Conservation (phyloP, 306 rosid genomes). For the Malus fusca region DNA sequence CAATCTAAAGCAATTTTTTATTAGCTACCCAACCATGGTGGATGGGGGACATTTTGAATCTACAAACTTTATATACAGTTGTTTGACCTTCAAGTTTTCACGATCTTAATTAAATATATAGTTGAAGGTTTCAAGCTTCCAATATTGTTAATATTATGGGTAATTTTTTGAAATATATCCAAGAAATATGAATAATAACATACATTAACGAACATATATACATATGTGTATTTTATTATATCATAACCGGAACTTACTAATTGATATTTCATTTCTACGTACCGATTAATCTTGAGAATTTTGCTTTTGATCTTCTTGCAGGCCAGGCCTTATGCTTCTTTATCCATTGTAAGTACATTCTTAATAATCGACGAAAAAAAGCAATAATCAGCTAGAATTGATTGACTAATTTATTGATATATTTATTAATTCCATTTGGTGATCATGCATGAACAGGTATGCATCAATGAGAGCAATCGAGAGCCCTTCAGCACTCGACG, state of each 20-base stretch:
- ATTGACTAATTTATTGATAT: background rate
- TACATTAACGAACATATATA: too few species aligned
- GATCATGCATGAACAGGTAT: conserved; percentile 36
- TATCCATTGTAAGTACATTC: conserved; percentile 75
- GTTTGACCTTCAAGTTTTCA: too few species aligned
- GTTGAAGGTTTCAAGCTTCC: too few species aligned
- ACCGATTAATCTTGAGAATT: background rate
- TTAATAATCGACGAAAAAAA: background rate
- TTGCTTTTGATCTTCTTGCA: conserved; percentile 20
- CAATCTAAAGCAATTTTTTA: too few species aligned
- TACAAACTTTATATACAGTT: too few species aligned
- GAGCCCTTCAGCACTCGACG: conserved; percentile 80
- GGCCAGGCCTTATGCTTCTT: conserved; percentile 87
- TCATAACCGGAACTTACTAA: too few species aligned
- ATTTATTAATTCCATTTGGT: background rate
- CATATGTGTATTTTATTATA: background rate
- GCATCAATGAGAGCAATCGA: conserved; percentile 88
- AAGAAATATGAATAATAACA: too few species aligned
- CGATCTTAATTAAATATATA: too few species aligned
- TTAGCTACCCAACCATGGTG: too few species aligned
- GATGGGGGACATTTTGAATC: too few species aligned
- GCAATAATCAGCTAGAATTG: background rate
- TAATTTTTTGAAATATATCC: too few species aligned
- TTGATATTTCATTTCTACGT: background rate
- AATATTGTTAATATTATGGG: too few species aligned